Percentiles rank a stretch among this genome's conserved stretches.
Evolutionary conservation across 768 basidiomycete species (phyloP).

Genomic region (Mycena crocata): DNA sequence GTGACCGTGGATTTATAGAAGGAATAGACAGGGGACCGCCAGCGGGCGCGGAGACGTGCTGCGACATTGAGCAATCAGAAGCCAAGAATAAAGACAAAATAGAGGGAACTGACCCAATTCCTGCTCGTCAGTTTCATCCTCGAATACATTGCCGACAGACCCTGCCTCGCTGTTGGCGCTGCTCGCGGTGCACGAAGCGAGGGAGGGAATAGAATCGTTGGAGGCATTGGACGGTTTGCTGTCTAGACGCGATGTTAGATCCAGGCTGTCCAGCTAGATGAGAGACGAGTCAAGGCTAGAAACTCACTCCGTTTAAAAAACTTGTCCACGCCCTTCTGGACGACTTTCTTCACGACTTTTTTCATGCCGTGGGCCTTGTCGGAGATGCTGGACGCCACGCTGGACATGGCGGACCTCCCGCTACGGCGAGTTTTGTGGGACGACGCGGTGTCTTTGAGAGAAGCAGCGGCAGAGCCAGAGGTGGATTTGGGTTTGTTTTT

Average conservation of each 20-base stretch:
- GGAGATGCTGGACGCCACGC: not conserved
- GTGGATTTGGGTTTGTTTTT: no score
- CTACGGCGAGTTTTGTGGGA: no score
- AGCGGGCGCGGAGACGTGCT: not conserved
- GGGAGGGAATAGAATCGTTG: not conserved
- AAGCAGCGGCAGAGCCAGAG: no score
- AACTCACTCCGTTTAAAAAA: not conserved
- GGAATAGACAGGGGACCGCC: constrained; percentile 1
- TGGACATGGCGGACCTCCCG: no score
- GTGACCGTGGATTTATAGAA: not conserved
- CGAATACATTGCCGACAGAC: not conserved
- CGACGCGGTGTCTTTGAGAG: no score
- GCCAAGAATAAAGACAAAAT: not conserved
- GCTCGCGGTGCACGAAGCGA: not conserved
- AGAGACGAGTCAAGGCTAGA: not conserved
- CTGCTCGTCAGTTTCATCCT: not conserved
- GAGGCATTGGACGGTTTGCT: not conserved
- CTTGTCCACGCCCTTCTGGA: not conserved
- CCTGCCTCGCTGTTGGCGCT: not conserved
- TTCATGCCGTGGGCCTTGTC: not conserved
- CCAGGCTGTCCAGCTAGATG: not conserved
- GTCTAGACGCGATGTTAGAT: not conserved
- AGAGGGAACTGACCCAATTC: not conserved
- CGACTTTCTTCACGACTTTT: not conserved
- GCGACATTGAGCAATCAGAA: not conserved